Percentiles rank a stretch among this genome's conserved stretches.
Evolutionary conservation across 371 early-diverging fungal genomes (phyloP).

Genomic region (Actinomortierella ambigua): DNA sequence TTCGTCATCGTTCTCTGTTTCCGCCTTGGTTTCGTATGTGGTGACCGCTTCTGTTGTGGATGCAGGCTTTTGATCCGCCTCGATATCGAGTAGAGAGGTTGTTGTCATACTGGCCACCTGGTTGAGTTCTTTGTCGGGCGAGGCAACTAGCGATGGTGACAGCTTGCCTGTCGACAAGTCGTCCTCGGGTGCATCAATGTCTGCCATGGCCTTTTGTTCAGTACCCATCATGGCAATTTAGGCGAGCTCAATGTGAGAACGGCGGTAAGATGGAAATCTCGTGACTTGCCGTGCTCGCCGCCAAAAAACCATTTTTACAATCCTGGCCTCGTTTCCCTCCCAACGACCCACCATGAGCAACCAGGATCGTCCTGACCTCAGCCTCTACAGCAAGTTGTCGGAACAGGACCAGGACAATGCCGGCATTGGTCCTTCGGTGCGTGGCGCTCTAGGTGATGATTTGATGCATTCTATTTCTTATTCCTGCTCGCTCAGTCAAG

Average conservation of each 20-base stretch:
- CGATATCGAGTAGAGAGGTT: no score
- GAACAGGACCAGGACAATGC: constrained; percentile 13
- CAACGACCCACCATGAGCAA: constrained; percentile 14
- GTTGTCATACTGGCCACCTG: no score
- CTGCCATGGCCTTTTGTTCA: no score
- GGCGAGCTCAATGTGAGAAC: neutral
- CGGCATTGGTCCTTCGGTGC: constrained; percentile 7
- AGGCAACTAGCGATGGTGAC: no score
- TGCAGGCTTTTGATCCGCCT: neutral
- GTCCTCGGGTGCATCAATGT: no score
- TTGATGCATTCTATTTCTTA: no score
- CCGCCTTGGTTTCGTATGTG: neutral
- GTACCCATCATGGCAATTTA: no score
- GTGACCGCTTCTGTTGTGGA: neutral
- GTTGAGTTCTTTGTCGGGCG: no score
- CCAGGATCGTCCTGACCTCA: constrained; percentile 25
- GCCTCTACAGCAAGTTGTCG: constrained; percentile 28
- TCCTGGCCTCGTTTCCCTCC: neutral
- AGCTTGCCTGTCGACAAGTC: no score
- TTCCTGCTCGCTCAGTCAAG: no score
- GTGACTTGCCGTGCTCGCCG: neutral
- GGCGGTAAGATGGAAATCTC: constrained; percentile 1
- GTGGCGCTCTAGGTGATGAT: neutral
- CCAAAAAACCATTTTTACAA: no score
- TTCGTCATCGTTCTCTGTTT: neutral